Evolutionary conservation across 169 alveolate genomes (phyloP).

Genomic region (Perkinsus marinus): DNA sequence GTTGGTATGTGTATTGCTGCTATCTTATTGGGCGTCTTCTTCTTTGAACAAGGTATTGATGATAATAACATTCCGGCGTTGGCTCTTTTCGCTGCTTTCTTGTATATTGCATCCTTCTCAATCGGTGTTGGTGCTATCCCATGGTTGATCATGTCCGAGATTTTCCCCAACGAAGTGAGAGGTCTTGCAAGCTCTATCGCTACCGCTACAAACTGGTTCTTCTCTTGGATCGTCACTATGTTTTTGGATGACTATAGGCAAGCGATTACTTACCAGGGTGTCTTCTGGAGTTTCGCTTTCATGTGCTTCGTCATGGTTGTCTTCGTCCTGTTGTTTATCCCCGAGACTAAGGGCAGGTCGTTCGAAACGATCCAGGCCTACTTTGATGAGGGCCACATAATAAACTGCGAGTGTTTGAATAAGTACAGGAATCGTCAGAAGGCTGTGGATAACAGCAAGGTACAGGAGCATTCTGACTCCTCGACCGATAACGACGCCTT

Average conservation of each 20-base stretch:
- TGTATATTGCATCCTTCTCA: background rate
- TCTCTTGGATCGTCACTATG: background rate
- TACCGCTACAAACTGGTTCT: background rate
- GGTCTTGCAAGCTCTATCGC: background rate
- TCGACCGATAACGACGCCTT: background rate
- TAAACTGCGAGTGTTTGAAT: background rate
- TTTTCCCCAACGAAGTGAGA: background rate
- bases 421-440: background rate
- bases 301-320: background rate
- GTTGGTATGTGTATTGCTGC: background rate
- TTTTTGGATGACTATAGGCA: background rate
- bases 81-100: background rate
- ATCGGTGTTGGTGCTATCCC: background rate
- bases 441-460: background rate
- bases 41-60: background rate
- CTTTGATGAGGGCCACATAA: background rate
- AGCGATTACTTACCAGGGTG: background rate
- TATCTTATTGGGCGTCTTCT: background rate
- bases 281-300: background rate
- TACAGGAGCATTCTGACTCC: background rate
- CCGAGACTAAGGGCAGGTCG: background rate
- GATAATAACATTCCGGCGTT: background rate
- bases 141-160: background rate
- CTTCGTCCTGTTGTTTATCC: background rate
- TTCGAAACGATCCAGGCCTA: background rate